These are phyloP conservation scores for Teunomyces panamensis DNA, from an alignment of 805 yeast genomes.

Conservation along the genomic window DNA sequence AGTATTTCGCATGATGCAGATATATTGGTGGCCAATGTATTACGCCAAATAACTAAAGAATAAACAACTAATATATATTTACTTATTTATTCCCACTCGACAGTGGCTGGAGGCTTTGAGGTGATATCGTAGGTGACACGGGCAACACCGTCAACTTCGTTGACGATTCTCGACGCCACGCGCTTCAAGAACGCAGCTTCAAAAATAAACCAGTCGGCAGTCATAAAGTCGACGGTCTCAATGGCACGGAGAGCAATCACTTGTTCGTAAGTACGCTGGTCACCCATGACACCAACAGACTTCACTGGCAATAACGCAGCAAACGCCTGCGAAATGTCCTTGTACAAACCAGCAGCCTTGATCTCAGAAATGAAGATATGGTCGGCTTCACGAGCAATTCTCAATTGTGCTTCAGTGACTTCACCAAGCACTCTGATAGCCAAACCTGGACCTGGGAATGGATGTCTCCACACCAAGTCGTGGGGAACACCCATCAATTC, in stretches of 20 bases:
- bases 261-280: constrained; percentile 98
- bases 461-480: constrained; percentile 99
- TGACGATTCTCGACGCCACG: constrained; percentile 93
- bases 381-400: constrained; percentile 97
- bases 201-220: constrained; percentile 98
- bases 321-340: constrained; percentile 93
- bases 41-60: constrained; percentile 30
- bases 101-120: constrained; percentile 99
- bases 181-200: constrained; percentile 88
- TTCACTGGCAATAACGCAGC: constrained; percentile 96
- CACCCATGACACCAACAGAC: constrained; percentile 99
- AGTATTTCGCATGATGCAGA: constrained; percentile 68
- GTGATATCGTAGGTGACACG: constrained; percentile 98
- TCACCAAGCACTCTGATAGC: constrained; percentile 98
- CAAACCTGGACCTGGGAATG: constrained; percentile 99
- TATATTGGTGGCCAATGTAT: constrained; percentile 52
- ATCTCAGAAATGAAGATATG: constrained; percentile 95
- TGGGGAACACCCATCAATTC: constrained; percentile 92
- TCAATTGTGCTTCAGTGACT: constrained; percentile 89
- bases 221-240: constrained; percentile 97
- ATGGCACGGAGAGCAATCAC: constrained; percentile 98
- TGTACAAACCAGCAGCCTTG: constrained; percentile 86
- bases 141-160: constrained; percentile 98
- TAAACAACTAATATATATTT: not conserved
- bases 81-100: constrained; percentile 86